Percentiles rank a stretch among this genome's conserved stretches.
phyloP scores from a whole-genome alignment of 176 grass and related monocot species.

The Typha latifolia region DNA sequence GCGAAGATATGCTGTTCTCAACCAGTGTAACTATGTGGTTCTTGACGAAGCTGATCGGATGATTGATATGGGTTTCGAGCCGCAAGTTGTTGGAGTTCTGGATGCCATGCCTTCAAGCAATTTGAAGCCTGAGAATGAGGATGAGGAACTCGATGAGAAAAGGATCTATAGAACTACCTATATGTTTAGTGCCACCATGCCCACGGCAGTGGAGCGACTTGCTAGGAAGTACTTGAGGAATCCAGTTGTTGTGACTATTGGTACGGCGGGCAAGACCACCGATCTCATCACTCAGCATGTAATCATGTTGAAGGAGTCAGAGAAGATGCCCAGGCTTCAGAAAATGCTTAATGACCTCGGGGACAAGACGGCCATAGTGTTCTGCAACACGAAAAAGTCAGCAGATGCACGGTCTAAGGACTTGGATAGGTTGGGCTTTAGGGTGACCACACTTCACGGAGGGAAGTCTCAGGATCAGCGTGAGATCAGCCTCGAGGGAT shows the following conservation, averaged over 20 bases:
- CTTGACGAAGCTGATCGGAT: constrained; percentile 97
- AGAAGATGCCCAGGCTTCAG: constrained; percentile 74
- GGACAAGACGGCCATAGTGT: constrained; percentile 95
- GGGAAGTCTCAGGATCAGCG: constrained; percentile 96
- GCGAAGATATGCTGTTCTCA: constrained; percentile 86
- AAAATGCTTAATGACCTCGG: constrained; percentile 78
- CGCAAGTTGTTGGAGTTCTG: constrained; percentile 89
- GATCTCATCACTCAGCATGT: constrained; percentile 91
- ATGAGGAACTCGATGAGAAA: constrained; percentile 91
- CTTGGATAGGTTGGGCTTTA: constrained; percentile 77
- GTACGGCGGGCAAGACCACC: constrained; percentile 93
- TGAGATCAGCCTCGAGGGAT: constrained; percentile 91
- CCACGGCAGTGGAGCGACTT: constrained; percentile 81
- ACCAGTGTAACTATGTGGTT: constrained; percentile 97
- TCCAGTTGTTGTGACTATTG: constrained; percentile 92
- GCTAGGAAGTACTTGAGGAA: constrained; percentile 93
- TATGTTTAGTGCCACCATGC: constrained; percentile 99
- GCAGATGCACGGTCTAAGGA: constrained; percentile 73
- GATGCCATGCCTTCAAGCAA: constrained; percentile 96
- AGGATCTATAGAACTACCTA: constrained; percentile 96
- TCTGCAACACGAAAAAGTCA: constrained; percentile 93
- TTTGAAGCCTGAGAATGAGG: constrained; percentile 98
- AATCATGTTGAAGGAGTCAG: constrained; percentile 79
- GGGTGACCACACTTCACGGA: constrained; percentile 80
- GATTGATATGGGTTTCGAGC: constrained; percentile 99